phyloP scores from a whole-genome alignment of 805 yeast species.

The Nematodospora valgi region DNA sequence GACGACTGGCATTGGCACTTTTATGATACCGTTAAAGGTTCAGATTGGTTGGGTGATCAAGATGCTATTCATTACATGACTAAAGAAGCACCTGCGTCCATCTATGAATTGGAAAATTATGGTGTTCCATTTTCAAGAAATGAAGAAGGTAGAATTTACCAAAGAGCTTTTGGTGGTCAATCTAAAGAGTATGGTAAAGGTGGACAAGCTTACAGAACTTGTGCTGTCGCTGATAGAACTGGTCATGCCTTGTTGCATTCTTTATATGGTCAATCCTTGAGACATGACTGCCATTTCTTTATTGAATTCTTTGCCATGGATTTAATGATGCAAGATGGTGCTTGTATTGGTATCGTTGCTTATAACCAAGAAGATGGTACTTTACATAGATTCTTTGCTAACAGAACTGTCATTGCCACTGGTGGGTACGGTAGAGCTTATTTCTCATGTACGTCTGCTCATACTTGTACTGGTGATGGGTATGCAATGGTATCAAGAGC shows the following conservation, averaged over 20 bases:
- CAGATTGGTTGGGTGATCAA: slow-evolving; percentile 99
- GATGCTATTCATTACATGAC: slow-evolving; percentile 99
- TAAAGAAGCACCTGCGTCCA: slow-evolving; percentile 93
- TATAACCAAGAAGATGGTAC: slow-evolving; percentile 99
- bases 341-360: slow-evolving; percentile 95
- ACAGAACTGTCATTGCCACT: slow-evolving; percentile 94
- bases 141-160: slow-evolving; percentile 95
- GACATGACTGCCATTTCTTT: slow-evolving; percentile 97
- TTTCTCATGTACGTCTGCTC: slow-evolving; percentile 99
- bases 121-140: slow-evolving; percentile 99
- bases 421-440: slow-evolving; percentile 99
- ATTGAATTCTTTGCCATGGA: slow-evolving; percentile 97
- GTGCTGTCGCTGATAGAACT: slow-evolving; percentile 99
- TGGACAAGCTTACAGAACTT: slow-evolving; percentile 99
- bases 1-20: slow-evolving; percentile 99
- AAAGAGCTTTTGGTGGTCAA: slow-evolving; percentile 99
- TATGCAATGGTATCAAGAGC: slow-evolving; percentile 98
- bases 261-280: slow-evolving; percentile 91
- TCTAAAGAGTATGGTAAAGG: slow-evolving; percentile 94
- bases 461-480: slow-evolving; percentile 99
- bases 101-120: slow-evolving; percentile 94
- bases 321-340: slow-evolving; percentile 91
- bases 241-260: slow-evolving; percentile 98
- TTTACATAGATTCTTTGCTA: slow-evolving; percentile 95
- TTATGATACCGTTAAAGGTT: slow-evolving; percentile 99